Conservation (phyloP, 495 filamentous ascomycete species). For the Durotheca rogersii region DNA sequence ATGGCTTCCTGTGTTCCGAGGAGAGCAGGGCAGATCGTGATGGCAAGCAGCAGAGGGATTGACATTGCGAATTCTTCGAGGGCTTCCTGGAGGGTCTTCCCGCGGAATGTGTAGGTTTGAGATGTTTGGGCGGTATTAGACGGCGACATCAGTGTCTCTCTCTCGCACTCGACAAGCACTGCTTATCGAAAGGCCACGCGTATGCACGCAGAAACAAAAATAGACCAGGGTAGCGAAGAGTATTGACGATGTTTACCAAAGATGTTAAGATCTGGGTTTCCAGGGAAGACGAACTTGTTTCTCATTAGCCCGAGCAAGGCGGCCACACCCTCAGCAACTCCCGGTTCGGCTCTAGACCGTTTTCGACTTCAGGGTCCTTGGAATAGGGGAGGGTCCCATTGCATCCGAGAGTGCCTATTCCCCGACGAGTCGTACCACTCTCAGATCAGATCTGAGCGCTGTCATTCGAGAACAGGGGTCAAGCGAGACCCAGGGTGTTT, state of each 20-base stretch:
- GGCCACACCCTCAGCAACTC: slow-evolving; percentile 6
- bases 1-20: slow-evolving; percentile 50
- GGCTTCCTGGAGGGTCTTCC: slow-evolving; percentile 27
- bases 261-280: not conserved
- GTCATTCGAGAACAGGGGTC: slow-evolving; percentile 25
- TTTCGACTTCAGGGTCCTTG: slow-evolving; percentile 13
- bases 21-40: slow-evolving; percentile 42
- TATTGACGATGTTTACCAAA: slow-evolving; percentile 1
- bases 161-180: not conserved
- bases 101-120: slow-evolving; percentile 27
- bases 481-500: slow-evolving; percentile 32
- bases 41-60: slow-evolving; percentile 36
- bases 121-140: slow-evolving; percentile 21
- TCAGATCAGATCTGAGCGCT: slow-evolving; percentile 33
- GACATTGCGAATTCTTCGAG: slow-evolving; percentile 29
- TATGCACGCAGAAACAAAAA: not conserved
- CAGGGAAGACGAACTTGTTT: slow-evolving; percentile 13
- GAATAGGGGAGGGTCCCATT: slow-evolving; percentile 3
- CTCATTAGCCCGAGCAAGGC: not conserved
- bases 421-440: slow-evolving; percentile 31
- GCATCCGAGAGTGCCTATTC: slow-evolving; percentile 16
- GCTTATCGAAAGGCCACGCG: not conserved
- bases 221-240: not conserved
- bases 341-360: slow-evolving; percentile 10
- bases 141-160: slow-evolving; percentile 23